phyloP scores from a whole-genome alignment of 1,284 basidiomycete genomes.

The Pseudozyma flocculosa region DNA sequence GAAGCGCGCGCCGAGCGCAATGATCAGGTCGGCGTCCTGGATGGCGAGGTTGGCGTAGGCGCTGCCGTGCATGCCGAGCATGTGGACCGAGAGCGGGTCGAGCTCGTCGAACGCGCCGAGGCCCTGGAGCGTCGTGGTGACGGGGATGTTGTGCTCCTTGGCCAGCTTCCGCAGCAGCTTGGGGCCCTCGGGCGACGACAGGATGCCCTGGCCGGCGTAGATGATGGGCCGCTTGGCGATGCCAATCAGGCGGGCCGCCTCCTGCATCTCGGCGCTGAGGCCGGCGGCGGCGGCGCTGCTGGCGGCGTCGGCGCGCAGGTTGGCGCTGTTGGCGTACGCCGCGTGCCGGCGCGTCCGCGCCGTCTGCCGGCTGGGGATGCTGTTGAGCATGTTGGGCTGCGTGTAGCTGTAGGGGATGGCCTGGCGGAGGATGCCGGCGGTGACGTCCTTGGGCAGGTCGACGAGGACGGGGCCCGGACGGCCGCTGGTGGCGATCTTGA shows the following conservation, averaged over 20 bases:
- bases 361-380: constrained; percentile 51
- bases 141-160: constrained; percentile 87
- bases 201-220: constrained; percentile 89
- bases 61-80: constrained; percentile 98
- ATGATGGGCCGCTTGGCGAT: constrained; percentile 86
- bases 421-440: constrained; percentile 82
- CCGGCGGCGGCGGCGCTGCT: constrained; percentile 14
- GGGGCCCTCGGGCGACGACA: constrained; percentile 80
- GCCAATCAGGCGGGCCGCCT: constrained; percentile 88
- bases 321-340: constrained; percentile 19
- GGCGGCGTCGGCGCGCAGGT: constrained; percentile 13
- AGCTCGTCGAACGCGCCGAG: constrained; percentile 93
- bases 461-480: constrained; percentile 96
- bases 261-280: constrained; percentile 67
- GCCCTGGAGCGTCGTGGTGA: constrained; percentile 93
- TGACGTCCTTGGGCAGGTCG: constrained; percentile 96
- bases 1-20: constrained; percentile 92
- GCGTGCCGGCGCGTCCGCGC: constrained; percentile 38
- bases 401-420: constrained; percentile 85
- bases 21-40: constrained; percentile 95
- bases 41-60: constrained; percentile 97
- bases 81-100: constrained; percentile 79
- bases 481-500: constrained; percentile 97
- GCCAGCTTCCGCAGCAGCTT: constrained; percentile 77
- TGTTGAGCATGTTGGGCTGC: constrained; percentile 69